Conservation (phyloP, 1,284 basidiomycete genomes). For the Ceratobasidium sp. region DNA sequence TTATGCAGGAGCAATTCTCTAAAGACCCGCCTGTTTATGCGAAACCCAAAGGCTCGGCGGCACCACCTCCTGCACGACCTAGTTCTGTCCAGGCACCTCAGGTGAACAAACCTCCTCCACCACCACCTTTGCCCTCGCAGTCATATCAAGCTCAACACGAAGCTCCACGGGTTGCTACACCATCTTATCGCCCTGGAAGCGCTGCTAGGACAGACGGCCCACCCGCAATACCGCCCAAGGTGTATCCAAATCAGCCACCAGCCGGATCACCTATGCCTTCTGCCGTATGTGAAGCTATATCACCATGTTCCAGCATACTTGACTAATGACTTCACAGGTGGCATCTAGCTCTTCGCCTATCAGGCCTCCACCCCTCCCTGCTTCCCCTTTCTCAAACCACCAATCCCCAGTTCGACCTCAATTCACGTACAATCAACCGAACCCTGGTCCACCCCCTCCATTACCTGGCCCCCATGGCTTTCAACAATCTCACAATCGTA, state of each 20-base stretch:
- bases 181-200: slow-evolving; percentile 5
- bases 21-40: slow-evolving; percentile 90
- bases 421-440: slow-evolving; percentile 41
- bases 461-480: slow-evolving; percentile 35
- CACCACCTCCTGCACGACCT: slow-evolving; percentile 43
- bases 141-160: slow-evolving; percentile 39
- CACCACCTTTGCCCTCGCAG: slow-evolving; percentile 49
- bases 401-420: slow-evolving; percentile 23
- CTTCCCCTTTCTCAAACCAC: slow-evolving; percentile 22
- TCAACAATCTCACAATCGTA: slow-evolving; percentile 27
- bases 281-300: too few species aligned
- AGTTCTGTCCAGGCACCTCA: slow-evolving; percentile 48
- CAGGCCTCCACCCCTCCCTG: slow-evolving; percentile 4
- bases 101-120: slow-evolving; percentile 48
- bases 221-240: slow-evolving; percentile 38
- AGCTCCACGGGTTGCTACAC: slow-evolving; percentile 3
- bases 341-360: neutral
- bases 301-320: too few species aligned
- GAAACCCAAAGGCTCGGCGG: slow-evolving; percentile 64
- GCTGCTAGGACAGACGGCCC: slow-evolving; percentile 24
- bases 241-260: slow-evolving; percentile 4
- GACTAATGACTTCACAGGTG: neutral
- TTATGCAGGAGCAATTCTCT: slow-evolving; percentile 84
- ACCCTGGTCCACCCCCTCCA: slow-evolving; percentile 47
- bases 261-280: neutral